Conservation (phyloP, 495 filamentous ascomycete genomes). For the Physcia stellaris region DNA sequence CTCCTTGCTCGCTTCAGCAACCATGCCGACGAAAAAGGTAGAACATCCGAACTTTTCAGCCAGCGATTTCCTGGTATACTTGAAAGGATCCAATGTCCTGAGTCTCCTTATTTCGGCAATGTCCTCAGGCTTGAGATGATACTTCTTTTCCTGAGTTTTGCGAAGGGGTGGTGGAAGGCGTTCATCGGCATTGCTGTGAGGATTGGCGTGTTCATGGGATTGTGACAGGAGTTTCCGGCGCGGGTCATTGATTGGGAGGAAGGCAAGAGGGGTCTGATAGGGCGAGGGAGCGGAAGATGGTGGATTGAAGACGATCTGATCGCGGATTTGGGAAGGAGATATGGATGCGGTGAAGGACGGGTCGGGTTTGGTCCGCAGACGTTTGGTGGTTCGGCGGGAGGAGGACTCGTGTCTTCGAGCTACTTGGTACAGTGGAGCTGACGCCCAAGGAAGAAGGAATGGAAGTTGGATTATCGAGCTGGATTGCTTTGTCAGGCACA, state of each 20-base stretch:
- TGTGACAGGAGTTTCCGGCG: constrained; percentile 43
- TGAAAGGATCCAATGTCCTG: constrained; percentile 49
- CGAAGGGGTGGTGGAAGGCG: constrained; percentile 44
- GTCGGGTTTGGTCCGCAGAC: constrained; percentile 59
- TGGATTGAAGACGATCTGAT: constrained; percentile 86
- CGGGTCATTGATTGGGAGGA: constrained; percentile 69
- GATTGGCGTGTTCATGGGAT: constrained; percentile 17
- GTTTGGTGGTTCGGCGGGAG: constrained; percentile 54
- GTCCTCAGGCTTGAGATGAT: constrained; percentile 62
- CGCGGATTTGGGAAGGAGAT: constrained; percentile 23
- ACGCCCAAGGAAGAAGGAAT: too few species aligned
- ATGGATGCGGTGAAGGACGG: constrained; percentile 46
- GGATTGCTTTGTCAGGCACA: too few species aligned
- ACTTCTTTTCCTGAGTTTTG: constrained; percentile 42
- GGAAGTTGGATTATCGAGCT: too few species aligned
- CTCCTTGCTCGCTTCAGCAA: constrained; percentile 33
- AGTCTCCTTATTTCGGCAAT: constrained; percentile 68
- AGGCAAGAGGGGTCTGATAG: constrained; percentile 77
- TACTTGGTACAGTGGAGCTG: too few species aligned
- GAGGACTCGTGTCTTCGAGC: constrained; percentile 51
- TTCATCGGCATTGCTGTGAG: constrained; percentile 10
- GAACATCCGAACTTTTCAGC: constrained; percentile 67
- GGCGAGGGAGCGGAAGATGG: constrained; percentile 72
- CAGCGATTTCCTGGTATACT: constrained; percentile 57
- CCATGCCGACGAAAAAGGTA: constrained; percentile 52